Conservation (phyloP, 768 basidiomycete genomes). For the Mycena pura region DNA sequence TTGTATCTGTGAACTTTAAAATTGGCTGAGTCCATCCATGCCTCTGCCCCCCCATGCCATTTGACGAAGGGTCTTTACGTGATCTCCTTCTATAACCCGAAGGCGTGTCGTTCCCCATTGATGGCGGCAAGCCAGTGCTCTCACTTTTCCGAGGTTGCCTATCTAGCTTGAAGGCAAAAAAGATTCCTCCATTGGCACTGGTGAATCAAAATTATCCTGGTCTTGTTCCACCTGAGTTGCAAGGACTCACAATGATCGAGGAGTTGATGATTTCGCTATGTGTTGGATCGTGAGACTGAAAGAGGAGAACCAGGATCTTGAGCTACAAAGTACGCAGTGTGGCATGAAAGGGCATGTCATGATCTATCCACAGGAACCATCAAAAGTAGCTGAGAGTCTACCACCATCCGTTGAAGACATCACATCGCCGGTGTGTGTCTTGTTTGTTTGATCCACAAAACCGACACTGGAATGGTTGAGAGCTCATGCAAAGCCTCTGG, state of each 20-base stretch:
- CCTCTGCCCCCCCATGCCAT: too few relatives aligned
- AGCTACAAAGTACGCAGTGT: slow-evolving; percentile 15
- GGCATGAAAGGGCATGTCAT: slow-evolving; percentile 35
- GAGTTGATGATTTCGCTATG: slow-evolving; percentile 32
- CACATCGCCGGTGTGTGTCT: slow-evolving; percentile 28
- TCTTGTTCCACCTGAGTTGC: neutral
- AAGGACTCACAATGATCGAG: slow-evolving; percentile 26
- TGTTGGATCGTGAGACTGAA: slow-evolving; percentile 5
- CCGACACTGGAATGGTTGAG: slow-evolving; percentile 27
- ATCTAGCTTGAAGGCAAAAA: too few relatives aligned
- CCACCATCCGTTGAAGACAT: slow-evolving; percentile 32
- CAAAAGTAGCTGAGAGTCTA: slow-evolving; percentile 16
- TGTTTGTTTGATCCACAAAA: slow-evolving; percentile 29
- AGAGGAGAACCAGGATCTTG: neutral
- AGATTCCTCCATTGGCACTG: too few relatives aligned
- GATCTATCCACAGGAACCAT: slow-evolving; percentile 31
- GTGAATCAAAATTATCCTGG: slow-evolving; percentile 2
- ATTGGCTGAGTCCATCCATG: too few relatives aligned
- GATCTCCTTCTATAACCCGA: too few relatives aligned
- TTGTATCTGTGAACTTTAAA: too few relatives aligned
- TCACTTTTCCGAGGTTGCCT: too few relatives aligned
- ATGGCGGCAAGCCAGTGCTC: too few relatives aligned
- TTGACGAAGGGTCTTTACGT: too few relatives aligned
- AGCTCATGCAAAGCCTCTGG: too few relatives aligned
- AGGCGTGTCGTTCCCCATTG: too few relatives aligned